phyloP scores from a whole-genome alignment of 208 protist genomes.

The Crithidia acanthocephali region DNA sequence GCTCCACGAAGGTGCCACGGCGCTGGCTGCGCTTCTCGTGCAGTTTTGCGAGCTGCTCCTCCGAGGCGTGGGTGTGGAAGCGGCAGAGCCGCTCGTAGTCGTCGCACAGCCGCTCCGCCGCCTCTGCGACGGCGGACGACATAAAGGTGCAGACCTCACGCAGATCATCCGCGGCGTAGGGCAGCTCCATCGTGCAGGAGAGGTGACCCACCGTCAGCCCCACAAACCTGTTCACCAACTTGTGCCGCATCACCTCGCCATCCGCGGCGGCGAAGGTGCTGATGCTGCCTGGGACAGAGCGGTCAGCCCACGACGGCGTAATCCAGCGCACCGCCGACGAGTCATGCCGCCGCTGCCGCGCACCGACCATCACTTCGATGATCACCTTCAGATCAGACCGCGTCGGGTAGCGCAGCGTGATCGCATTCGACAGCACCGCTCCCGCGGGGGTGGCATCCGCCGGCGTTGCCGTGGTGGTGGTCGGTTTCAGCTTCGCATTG shows the following conservation, averaged over 20 bases:
- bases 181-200: conserved; percentile 54
- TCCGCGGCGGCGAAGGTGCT: conserved; percentile 55
- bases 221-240: conserved; percentile 65
- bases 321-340: conserved; percentile 71
- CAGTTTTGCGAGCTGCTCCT: conserved; percentile 10
- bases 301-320: conserved; percentile 40
- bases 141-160: conserved; percentile 21
- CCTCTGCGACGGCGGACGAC: conserved; percentile 22
- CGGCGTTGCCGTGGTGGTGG: background rate
- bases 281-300: conserved; percentile 25
- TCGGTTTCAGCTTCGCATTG: conserved; percentile 7
- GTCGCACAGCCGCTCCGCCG: conserved; percentile 30
- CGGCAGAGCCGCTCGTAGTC: conserved; percentile 31
- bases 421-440: conserved; percentile 28
- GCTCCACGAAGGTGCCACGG: conserved; percentile 23
- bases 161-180: conserved; percentile 45
- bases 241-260: conserved; percentile 56
- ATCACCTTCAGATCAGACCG: conserved; percentile 59
- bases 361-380: conserved; percentile 61
- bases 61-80: conserved; percentile 9
- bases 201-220: conserved; percentile 63
- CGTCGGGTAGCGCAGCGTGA: conserved; percentile 59
- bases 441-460: background rate
- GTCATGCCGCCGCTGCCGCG: conserved; percentile 50
- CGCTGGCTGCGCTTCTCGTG: conserved; percentile 5